These are phyloP conservation scores for Hansenula sp. DNA, from an alignment of 1,139 yeast species.

Conservation along the genomic window DNA sequence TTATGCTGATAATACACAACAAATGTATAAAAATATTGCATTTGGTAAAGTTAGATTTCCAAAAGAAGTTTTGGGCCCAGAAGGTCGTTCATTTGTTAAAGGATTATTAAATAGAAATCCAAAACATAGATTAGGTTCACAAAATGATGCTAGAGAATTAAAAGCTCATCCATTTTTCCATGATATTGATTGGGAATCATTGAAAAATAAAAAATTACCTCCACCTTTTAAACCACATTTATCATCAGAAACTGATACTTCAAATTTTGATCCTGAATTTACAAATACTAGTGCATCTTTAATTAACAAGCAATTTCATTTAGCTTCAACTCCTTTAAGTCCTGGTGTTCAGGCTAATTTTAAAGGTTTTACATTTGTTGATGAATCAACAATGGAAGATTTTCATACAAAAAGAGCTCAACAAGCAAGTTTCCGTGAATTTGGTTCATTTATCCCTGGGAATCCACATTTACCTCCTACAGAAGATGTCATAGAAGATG, in stretches of 20 bases:
- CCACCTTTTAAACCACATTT: slow-evolving; percentile 97
- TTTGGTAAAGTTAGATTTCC: slow-evolving; percentile 97
- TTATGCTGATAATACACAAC: slow-evolving; percentile 95
- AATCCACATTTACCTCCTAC: slow-evolving; percentile 77
- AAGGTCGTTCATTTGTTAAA: slow-evolving; percentile 91
- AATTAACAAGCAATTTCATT: slow-evolving; percentile 53
- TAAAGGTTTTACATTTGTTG: slow-evolving; percentile 94
- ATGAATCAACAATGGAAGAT: slow-evolving; percentile 89
- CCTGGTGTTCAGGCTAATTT: slow-evolving; percentile 96
- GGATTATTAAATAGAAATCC: slow-evolving; percentile 94
- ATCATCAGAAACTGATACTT: slow-evolving; percentile 85
- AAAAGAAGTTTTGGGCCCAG: slow-evolving; percentile 85
- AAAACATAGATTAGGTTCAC: slow-evolving; percentile 86
- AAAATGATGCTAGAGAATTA: slow-evolving; percentile 87
- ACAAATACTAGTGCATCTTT: slow-evolving; percentile 87
- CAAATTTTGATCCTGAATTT: slow-evolving; percentile 96
- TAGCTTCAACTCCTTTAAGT: slow-evolving; percentile 65
- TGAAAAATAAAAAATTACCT: slow-evolving; percentile 78
- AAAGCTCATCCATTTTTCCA: slow-evolving; percentile 86
- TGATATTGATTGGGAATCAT: slow-evolving; percentile 85
- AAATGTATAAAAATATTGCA: slow-evolving; percentile 97
- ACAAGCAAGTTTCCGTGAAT: slow-evolving; percentile 35
- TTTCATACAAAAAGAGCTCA: slow-evolving; percentile 42
- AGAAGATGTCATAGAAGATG: slow-evolving; percentile 79
- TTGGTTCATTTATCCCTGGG: slow-evolving; percentile 74